Conservation (phyloP, 1,284 basidiomycete species). For the Rhodotorula sp. region DNA sequence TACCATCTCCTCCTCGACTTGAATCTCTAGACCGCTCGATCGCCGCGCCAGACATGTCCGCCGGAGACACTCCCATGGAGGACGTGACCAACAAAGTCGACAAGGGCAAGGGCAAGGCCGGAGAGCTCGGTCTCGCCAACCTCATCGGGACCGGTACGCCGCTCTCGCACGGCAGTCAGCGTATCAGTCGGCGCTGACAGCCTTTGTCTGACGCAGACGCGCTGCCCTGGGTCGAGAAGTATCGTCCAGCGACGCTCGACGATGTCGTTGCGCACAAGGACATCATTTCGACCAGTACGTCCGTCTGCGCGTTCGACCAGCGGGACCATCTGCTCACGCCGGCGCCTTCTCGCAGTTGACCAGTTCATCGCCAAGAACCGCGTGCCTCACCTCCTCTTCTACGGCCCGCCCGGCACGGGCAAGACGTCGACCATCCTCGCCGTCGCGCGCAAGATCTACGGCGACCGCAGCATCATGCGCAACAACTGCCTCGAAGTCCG, state of each 20-base stretch:
- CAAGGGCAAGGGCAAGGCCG: conserved; percentile 31
- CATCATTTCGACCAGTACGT: conserved; percentile 81
- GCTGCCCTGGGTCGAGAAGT: conserved; percentile 84
- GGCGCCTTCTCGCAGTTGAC: conserved; percentile 66
- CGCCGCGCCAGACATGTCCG: background rate
- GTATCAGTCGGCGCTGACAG: background rate
- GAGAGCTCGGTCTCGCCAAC: conserved; percentile 19
- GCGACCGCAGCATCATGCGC: conserved; percentile 54
- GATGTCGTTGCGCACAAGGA: conserved; percentile 94
- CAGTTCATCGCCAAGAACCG: conserved; percentile 94
- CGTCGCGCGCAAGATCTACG: conserved; percentile 90
- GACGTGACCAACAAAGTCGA: conserved; percentile 25
- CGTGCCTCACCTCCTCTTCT: conserved; percentile 92
- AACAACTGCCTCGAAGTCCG: conserved; percentile 94
- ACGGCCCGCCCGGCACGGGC: conserved; percentile 94
- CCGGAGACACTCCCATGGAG: conserved; percentile 11
- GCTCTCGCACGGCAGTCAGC: background rate
- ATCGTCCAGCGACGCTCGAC: conserved; percentile 79
- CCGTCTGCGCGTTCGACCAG: background rate
- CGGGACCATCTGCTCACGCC: too few species aligned
- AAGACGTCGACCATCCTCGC: conserved; percentile 99
- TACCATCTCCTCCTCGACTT: background rate
- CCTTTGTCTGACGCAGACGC: background rate
- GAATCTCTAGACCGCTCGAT: background rate
- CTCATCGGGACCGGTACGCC: conserved; percentile 2